Evolutionary conservation across 768 basidiomycete genomes (phyloP), one percentile per base, ranked within the genome.

Genomic region (Gloeophyllum trabeum): DNA sequence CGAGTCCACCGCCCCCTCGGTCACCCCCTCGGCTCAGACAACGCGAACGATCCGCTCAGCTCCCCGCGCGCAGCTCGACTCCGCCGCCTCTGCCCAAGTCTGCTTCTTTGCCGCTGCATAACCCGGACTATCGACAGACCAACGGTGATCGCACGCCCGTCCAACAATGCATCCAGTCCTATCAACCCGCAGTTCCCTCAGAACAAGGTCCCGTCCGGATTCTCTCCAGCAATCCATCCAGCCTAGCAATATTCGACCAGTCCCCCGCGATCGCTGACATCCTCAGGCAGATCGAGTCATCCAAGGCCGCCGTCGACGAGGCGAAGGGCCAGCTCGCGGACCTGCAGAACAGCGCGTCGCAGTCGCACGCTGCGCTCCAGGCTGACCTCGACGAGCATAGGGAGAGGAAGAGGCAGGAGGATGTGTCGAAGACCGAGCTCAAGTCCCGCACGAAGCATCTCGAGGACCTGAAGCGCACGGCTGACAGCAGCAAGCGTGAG

Each of bases 31-130:
- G 46, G 53, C 42, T 41, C 46, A 61, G 73, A 49, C 76, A 76
- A 62, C 70, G 73, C 37, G 74, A 78, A 55, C 70, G 69, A 49
- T 67, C 69, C n/a, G 57, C 63, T 42, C 71, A 44, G 64, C 64
- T 37, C 56, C 62, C 70, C 19, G 60, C 65, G 21, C 75, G 84
- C 43, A 84, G 73, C 54, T 73, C 73, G n/a, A 77, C 82, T 0
- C 87, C 88, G 1, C 88, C 88, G 1, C 88, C 87, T 25, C 67
- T 89, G 16, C 87, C 87, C 20, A 85, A 89, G 61, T 82, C 86
- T 3, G 87, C 71, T 13, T 81, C 82, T 10, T 61, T 90, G 2
- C 87, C 87, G 38, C 61, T 90, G 47, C 87, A 90, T 55, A 65
- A 80, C 10, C 38, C 36, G 21, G 43, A 46, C 39, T 32, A 32